phyloP scores from a whole-genome alignment of 106 monocot species.

The Dendrobium nobile region DNA sequence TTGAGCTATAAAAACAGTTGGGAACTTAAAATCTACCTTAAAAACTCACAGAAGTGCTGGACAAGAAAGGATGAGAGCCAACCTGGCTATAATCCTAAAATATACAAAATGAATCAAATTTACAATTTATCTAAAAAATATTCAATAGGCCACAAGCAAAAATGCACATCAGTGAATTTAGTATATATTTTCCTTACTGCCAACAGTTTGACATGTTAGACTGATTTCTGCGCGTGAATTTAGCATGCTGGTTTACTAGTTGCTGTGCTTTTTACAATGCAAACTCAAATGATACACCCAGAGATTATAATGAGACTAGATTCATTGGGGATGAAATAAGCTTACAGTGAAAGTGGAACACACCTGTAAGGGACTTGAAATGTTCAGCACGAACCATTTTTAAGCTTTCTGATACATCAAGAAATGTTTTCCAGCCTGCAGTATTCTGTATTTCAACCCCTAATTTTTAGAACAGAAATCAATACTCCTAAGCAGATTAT shows the following conservation, averaged over 20 bases:
- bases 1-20: neutral
- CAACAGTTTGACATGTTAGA: neutral
- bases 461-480: conserved; percentile 21
- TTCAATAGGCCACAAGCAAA: neutral
- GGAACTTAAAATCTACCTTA: neutral
- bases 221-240: neutral
- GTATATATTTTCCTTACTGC: neutral
- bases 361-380: conserved; percentile 54
- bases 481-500: neutral
- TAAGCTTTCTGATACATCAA: conserved; percentile 39
- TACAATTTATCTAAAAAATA: neutral
- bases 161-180: neutral
- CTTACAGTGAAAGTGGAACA: neutral
- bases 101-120: neutral
- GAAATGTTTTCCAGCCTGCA: conserved; percentile 52
- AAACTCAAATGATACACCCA: neutral
- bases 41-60: neutral
- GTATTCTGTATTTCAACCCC: conserved; percentile 49
- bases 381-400: conserved; percentile 36
- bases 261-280: neutral
- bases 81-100: neutral
- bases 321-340: neutral
- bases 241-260: neutral
- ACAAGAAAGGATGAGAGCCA: neutral
- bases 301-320: neutral